A percentile compares a stretch with the other conserved stretches of the same genome.
phyloP scores from a whole-genome alignment of 176 grass and related monocot species.

The Carex pumila region DNA sequence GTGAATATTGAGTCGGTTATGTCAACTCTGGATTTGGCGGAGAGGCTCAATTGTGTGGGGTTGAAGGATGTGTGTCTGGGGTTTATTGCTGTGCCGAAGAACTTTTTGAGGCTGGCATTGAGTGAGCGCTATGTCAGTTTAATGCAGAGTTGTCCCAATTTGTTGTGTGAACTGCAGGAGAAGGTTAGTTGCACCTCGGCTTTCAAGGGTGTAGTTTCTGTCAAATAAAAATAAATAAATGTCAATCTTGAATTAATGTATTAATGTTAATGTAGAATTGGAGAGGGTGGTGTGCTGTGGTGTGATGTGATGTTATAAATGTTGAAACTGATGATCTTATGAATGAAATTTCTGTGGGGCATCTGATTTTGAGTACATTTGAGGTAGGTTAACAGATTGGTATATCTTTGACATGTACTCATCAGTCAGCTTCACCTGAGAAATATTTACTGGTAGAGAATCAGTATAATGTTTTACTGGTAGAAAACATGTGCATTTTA shows the following conservation, averaged over 20 bases:
- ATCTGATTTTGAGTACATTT: neutral
- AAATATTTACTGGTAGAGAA: too few relatives aligned
- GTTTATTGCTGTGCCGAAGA: constrained; percentile 19
- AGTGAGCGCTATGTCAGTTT: neutral
- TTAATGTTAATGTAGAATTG: neutral
- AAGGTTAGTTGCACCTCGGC: constrained; percentile 3
- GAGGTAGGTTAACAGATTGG: neutral
- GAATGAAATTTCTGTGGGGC: neutral
- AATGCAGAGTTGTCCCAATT: neutral
- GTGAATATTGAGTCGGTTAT: constrained; percentile 22
- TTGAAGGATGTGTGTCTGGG: constrained; percentile 46
- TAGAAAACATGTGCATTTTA: too few relatives aligned
- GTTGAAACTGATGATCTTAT: neutral
- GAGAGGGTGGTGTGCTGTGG: neutral
- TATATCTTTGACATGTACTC: neutral
- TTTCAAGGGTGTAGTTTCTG: constrained; percentile 1
- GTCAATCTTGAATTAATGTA: neutral
- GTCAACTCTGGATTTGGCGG: constrained; percentile 33
- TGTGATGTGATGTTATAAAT: neutral
- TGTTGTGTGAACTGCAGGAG: constrained; percentile 16
- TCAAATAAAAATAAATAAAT: constrained; percentile 1
- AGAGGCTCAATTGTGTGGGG: constrained; percentile 31
- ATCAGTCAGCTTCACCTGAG: too few relatives aligned
- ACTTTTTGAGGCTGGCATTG: constrained; percentile 31
- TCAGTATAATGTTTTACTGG: too few relatives aligned